phyloP scores from a whole-genome alignment of 1,284 basidiomycete genomes.

The Cryptococcus jaspeensis region DNA sequence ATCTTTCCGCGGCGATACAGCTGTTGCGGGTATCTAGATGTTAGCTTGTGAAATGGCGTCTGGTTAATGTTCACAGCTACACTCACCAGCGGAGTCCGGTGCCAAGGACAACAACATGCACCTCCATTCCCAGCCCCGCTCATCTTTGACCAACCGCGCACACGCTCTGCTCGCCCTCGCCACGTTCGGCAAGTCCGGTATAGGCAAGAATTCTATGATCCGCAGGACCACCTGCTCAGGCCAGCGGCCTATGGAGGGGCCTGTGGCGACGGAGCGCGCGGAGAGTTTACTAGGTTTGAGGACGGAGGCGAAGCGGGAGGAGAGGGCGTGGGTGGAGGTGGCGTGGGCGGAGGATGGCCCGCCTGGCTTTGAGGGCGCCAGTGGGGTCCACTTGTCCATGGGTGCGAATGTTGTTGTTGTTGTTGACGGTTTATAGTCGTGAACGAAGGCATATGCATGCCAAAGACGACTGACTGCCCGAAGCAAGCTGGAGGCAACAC shows the following conservation, averaged over 20 bases:
- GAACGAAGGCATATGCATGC: neutral
- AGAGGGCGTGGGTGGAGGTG: slow-evolving; percentile 68
- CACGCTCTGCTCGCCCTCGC: slow-evolving; percentile 66
- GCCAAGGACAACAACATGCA: slow-evolving; percentile 63
- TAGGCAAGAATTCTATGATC: slow-evolving; percentile 67
- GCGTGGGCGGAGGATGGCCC: slow-evolving; percentile 50
- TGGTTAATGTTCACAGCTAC: neutral
- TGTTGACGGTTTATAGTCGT: neutral
- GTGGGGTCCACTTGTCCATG: slow-evolving; percentile 47
- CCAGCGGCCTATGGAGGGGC: slow-evolving; percentile 67
- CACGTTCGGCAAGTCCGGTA: slow-evolving; percentile 75
- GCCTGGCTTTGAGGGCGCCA: slow-evolving; percentile 40
- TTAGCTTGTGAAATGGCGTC: neutral
- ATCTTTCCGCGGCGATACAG: slow-evolving; percentile 10
- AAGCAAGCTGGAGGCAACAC: too few relatives aligned
- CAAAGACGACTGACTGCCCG: neutral
- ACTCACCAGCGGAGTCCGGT: slow-evolving; percentile 9
- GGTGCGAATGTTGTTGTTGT: neutral
- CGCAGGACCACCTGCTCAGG: slow-evolving; percentile 73
- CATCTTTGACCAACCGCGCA: slow-evolving; percentile 64
- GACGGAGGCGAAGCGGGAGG: slow-evolving; percentile 57
- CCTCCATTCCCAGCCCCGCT: slow-evolving; percentile 69
- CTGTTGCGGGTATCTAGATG: neutral
- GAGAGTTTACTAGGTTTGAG: slow-evolving; percentile 56
- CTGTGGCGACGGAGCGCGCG: slow-evolving; percentile 25